phyloP scores from a whole-genome alignment of 202 grass and related monocot species.

The Hordeum pubiflorum region DNA sequence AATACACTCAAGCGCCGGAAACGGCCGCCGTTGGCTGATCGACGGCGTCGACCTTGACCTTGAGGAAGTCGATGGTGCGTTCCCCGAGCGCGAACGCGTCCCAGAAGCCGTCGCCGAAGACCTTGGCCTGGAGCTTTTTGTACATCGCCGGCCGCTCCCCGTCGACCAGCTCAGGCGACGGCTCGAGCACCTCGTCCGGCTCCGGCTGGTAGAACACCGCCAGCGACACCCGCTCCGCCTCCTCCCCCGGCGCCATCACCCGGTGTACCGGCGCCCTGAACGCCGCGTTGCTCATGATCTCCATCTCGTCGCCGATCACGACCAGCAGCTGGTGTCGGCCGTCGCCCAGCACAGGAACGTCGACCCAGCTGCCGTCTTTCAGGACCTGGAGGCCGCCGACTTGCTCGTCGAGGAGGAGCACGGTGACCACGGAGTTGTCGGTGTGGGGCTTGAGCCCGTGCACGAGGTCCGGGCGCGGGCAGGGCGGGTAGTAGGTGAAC shows the following conservation, averaged over 20 bases:
- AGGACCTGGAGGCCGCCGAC: constrained; percentile 52
- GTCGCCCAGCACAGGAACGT: constrained; percentile 28
- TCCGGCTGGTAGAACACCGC: constrained; percentile 45
- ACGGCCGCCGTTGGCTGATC: neutral
- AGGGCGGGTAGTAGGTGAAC: constrained; percentile 55
- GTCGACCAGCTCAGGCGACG: constrained; percentile 35
- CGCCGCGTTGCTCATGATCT: constrained; percentile 63
- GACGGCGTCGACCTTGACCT: constrained; percentile 18
- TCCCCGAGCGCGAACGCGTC: constrained; percentile 39
- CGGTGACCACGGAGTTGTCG: constrained; percentile 56
- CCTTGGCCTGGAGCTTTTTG: constrained; percentile 29
- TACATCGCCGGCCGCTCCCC: constrained; percentile 39
- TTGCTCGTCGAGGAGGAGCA: constrained; percentile 53
- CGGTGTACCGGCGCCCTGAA: constrained; percentile 52
- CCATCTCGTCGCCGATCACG: constrained; percentile 50
- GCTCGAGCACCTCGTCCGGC: constrained; percentile 34
- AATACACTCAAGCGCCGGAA: neutral
- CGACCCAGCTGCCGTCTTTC: constrained; percentile 31
- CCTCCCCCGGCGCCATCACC: constrained; percentile 20
- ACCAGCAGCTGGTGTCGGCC: constrained; percentile 31
- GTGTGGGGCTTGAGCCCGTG: constrained; percentile 66
- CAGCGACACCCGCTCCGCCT: constrained; percentile 35
- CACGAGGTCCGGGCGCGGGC: constrained; percentile 49
- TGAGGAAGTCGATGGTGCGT: constrained; percentile 39
- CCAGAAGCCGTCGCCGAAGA: constrained; percentile 18